These are phyloP conservation scores for Astrocystis sublimbata DNA, from an alignment of 495 filamentous ascomycete genomes.

Conservation along the genomic window DNA sequence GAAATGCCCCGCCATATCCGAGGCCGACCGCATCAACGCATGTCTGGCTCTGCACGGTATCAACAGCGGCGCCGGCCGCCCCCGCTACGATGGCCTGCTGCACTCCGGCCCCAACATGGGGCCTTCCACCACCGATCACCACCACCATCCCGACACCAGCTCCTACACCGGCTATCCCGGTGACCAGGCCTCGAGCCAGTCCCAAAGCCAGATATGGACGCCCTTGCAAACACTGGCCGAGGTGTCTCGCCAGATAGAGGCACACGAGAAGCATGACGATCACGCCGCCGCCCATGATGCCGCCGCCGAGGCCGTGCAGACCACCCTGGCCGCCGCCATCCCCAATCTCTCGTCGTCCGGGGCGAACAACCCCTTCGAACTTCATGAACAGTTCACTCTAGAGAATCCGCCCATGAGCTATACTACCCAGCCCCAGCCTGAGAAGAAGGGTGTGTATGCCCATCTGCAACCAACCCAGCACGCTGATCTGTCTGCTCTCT, in stretches of 20 bases:
- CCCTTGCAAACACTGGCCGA: constrained; percentile 80
- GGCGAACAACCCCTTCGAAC: constrained; percentile 39
- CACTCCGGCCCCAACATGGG: constrained; percentile 26
- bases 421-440: constrained; percentile 33
- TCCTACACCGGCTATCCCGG: background rate
- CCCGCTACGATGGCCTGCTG: constrained; percentile 27
- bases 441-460: constrained; percentile 37
- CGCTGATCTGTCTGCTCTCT: background rate
- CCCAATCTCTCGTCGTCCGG: constrained; percentile 12
- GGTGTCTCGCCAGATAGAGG: constrained; percentile 69
- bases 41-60: constrained; percentile 52
- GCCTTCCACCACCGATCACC: background rate
- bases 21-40: constrained; percentile 66
- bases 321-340: constrained; percentile 24
- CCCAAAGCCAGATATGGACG: constrained; percentile 62
- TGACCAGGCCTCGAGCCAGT: constrained; percentile 38
- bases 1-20: constrained; percentile 73
- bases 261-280: constrained; percentile 53
- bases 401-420: constrained; percentile 47
- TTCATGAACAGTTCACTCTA: constrained; percentile 52
- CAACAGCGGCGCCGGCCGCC: constrained; percentile 42
- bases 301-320: constrained; percentile 21
- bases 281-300: constrained; percentile 19
- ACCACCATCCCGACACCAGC: background rate
- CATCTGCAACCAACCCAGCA: background rate